Evolutionary conservation across 1,139 yeast species (phyloP).

Genomic region (Taphrina deformans): DNA sequence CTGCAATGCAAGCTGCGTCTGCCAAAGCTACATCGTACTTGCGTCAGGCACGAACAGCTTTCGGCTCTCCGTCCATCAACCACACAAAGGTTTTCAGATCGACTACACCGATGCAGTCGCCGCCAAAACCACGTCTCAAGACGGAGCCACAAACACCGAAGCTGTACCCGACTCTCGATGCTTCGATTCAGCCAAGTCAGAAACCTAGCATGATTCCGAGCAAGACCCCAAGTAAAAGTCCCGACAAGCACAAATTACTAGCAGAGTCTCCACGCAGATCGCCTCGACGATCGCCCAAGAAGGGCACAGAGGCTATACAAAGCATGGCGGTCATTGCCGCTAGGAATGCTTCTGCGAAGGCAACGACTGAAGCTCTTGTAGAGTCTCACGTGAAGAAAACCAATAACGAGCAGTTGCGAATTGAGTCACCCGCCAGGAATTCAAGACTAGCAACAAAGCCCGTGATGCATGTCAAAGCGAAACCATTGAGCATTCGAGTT

Average conservation of each 20-base stretch:
- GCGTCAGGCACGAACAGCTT: conserved; percentile 29
- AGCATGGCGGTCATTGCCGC: conserved; percentile 23
- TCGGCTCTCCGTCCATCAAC: conserved; percentile 26
- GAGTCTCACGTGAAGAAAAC: neutral
- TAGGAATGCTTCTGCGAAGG: conserved; percentile 2
- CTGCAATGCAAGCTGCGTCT: conserved; percentile 32
- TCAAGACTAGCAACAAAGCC: neutral
- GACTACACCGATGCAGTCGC: conserved; percentile 13
- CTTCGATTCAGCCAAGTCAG: neutral
- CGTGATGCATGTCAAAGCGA: neutral
- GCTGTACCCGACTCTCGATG: conserved; percentile 9
- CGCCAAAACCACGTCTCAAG: conserved; percentile 6
- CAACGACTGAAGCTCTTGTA: neutral
- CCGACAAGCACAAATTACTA: neutral
- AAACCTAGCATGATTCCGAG: conserved; percentile 22
- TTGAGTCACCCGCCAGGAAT: neutral
- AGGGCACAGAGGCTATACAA: conserved; percentile 3
- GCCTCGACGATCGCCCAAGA: conserved; percentile 6
- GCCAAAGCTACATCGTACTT: conserved; percentile 30
- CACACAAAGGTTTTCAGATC: conserved; percentile 18
- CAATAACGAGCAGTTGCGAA: neutral
- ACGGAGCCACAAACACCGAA: conserved; percentile 24
- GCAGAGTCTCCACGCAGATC: conserved; percentile 12
- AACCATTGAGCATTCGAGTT: conserved; percentile 35
- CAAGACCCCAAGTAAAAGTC: conserved; percentile 10